Percentiles rank a stretch among this genome's conserved stretches.
These are phyloP conservation scores for Psilocybe subaeruginosa DNA, from an alignment of 768 basidiomycete species.

Conservation along the genomic window DNA sequence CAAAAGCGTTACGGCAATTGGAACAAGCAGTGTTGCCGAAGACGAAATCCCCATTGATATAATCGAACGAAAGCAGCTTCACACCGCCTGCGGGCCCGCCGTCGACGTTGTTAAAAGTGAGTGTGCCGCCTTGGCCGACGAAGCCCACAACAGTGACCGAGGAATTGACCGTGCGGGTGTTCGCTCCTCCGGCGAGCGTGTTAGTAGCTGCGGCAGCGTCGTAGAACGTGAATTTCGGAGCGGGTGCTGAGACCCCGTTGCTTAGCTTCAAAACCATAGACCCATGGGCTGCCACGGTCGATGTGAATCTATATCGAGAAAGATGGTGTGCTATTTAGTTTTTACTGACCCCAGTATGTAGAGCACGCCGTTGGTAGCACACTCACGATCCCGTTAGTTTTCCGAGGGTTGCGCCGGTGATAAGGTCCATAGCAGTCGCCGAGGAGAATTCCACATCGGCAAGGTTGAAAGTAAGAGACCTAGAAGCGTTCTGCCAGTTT, in stretches of 20 bases:
- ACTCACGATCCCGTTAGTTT: conserved; percentile 37
- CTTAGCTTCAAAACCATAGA: conserved; percentile 40
- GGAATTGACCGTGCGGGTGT: conserved; percentile 35
- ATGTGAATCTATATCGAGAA: conserved; percentile 26
- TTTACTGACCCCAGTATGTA: neutral
- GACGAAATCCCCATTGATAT: conserved; percentile 48
- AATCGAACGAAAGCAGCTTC: conserved; percentile 46
- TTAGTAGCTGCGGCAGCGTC: conserved; percentile 34
- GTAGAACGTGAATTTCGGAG: conserved; percentile 38
- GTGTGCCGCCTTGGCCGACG: conserved; percentile 44
- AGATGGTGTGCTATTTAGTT: neutral
- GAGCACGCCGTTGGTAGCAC: neutral
- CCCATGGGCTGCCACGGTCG: conserved; percentile 37
- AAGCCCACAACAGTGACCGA: conserved; percentile 42
- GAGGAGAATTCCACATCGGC: conserved; percentile 45
- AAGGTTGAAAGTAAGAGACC: conserved; percentile 43
- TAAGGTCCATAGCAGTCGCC: conserved; percentile 41
- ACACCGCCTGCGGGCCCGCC: conserved; percentile 44
- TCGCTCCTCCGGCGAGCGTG: conserved; percentile 41
- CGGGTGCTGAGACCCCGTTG: conserved; percentile 24
- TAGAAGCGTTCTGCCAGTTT: conserved; percentile 43
- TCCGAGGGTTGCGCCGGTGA: conserved; percentile 41
- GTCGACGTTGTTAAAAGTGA: conserved; percentile 44
- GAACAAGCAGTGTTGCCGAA: conserved; percentile 48
- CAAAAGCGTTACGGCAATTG: conserved; percentile 49